Base-by-base conservation (phyloP, 1,284 basidiomycete species). In the Termitomyces sp. region DNA sequence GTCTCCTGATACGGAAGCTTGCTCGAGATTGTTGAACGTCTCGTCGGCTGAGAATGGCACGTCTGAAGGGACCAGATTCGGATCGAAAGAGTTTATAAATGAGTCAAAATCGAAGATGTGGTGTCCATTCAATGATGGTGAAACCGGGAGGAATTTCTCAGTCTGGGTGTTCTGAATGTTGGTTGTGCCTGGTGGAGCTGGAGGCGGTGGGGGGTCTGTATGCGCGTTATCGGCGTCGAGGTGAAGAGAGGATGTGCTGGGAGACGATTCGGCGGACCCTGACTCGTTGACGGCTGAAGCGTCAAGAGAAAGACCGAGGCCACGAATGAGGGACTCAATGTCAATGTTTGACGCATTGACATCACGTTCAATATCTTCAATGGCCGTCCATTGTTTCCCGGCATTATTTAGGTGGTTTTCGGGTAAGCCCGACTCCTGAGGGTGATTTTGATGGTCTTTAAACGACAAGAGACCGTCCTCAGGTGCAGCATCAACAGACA, bases 281-380 rank as follows among this genome's bases (percentile, higher is more conserved):
- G 40, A 42, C 31, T 36, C 51, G 9, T 38, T 48, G 26, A 24
- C n/a, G 2, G 17, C 66, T 21, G 81, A 62, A 15, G 73, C 53
- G 3, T 57, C 54, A 2, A 82, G 75, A 59, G 86, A 85, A 38
- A 91, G 71, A 1, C 88, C 88, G 90, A 78, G 52, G 79, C 80
- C 62, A 85, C 77, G 44, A 34, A 93, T 87, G 38, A 94, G 75
- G 10, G 81, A 80, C 57, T 91, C 82, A 58, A 94, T 86, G 59
- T 81, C 85, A 36, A 74, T 76, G 62, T 90, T 84, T 52, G 94
- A 71, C 42, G 81, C 78, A 58, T 88, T 83, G 28, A 93, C 87
- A 55, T 92, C 88, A 44, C 77, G 76, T 52, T 85, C 82, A 46
- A 93, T 86, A 55, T 84, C 86, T 26, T 79, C 66, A 0, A 89